Evolutionary conservation across 2,329 filamentous ascomycete species (phyloP), one percentile per base, ranked within the genome.

Genomic region (Graphiopsis chlorocephala): DNA sequence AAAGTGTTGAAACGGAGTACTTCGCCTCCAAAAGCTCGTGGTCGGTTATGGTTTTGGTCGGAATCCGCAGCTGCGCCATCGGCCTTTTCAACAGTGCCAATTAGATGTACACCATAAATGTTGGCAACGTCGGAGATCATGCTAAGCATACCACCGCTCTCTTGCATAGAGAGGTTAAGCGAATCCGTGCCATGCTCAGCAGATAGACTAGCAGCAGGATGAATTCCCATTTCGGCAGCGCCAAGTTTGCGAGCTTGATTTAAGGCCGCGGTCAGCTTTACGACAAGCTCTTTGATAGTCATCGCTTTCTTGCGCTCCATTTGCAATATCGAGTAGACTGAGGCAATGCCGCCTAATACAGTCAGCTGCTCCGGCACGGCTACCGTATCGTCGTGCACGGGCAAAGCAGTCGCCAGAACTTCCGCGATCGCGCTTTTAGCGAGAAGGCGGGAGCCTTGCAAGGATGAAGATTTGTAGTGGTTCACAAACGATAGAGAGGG

Each of bases 181-280:
- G 60, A 38, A 7, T 62, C 48, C 6, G 60, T 35, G 62, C 62
- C 71, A 68, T 88, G 90, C 31, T 95, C 80, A 14, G 89, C 88
- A 28, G 92, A 88, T 59, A 97, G 81, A 0, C 92, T 93, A 11
- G 94, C 92, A 20, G 94, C 94, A 47, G 95, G 95, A 78, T 98
- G 94, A 38, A 99, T 92, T 3, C 94, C 95, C 72, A 95, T 91
- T 74, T 98, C 95, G n/a, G 95, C 93, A 47, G 95, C 95, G 33
- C 94, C 94, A 56, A 94, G 85, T 55, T 96, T 97, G 45, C 95
- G 86, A 17, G 95, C 95, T 77, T 97, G 92, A 4, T 97, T 89
- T 10, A 99, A 83, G 2, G 91, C 93, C 35, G 89, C 89, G 61
- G 96, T 91, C 47, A 98, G 83, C 17, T 93, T 88, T 3, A 88